Base-by-base conservation (phyloP, 2,329 filamentous ascomycete genomes). In the Apiospora phragmitis region DNA sequence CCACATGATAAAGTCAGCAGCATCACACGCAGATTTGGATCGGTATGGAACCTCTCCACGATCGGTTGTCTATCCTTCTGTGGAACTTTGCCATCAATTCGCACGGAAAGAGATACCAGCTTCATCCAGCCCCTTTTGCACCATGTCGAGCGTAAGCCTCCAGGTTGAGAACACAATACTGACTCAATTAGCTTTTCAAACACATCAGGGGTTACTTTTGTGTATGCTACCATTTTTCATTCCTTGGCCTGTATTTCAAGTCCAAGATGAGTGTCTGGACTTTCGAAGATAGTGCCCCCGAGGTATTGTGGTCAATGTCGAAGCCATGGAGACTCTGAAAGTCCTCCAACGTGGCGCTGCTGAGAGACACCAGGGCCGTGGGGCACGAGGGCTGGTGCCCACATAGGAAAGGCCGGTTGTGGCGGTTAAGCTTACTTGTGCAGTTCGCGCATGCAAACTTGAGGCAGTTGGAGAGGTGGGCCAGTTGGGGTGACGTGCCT, bases 101-200 rank as follows among this genome's bases (percentile, higher is more conserved):
- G 81, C 16, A 84, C 75, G 68, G 74, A 79, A 79, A 1, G 43
- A 55, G 5, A 88, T 81, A 0, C 67, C 71, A 0, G 77, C 74
- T 21, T 81, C 70, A 0, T 78, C 72, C 0, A 89, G 76, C 0
- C 81, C 83, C 0, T 71, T 72, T 67, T 85, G 78, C 0, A 88
- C 77, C 1, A 87, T 70, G 55, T 87, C 82, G 1, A 89, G 83
- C 0, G 83, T 87, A 14, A 82, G 74, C 21, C 83, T 81, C 86
- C 86, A 88, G 0, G 79, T 83, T 0, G 86, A 87, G 70, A 89
- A 89, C 0, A 88, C 81, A 21, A 88, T 80, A 67, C 86, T 88
- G 29, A 1, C 1, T 0, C 12, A 1, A 8, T 38, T 70, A 67
- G 65, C n/a, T 1, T n/a, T 16, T 29, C 14, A 14, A 3, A 18